Evolutionary conservation across 2,329 filamentous ascomycete genomes (phyloP), one percentile per base, ranked within the genome.

Genomic region (Botrytis byssoidea): DNA sequence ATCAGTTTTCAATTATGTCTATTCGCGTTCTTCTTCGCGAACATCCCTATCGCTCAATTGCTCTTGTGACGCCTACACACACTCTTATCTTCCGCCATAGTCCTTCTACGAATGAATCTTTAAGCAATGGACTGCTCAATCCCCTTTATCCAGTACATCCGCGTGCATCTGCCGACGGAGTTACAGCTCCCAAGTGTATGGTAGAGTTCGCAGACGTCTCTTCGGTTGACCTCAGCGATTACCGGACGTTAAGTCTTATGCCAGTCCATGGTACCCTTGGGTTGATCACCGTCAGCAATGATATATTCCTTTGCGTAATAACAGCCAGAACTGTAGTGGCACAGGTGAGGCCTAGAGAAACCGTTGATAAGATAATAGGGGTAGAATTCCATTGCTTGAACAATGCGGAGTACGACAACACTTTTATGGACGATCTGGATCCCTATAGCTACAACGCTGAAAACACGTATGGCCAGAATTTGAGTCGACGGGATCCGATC

Each of bases 321-420:
- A 97, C 93, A 42, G 89, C 90, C 64, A 92, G 93, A 55, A 88
- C 89, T 32, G 90, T 91, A 75, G 94, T 95, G 9, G 95, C 95
- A 25, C 94, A 90, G 1, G 88, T 98, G 66, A 88, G 94, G 66
- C 94, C 94, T 0, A 93, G 93, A 65, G 95, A 98, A 85, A 95
- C 92, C 6, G 91, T 98, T 37, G 93, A 96, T 83, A 91, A 91
- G 82, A 98, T 98, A 79, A 88, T 91, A 74, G 90, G 88, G 32
- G 95, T 98, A 74, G 93, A 96, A 77, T 98, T 98, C 82, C 93
- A 97, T 84, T 98, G 96, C 81, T 85, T 99, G 74, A 98, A 93
- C 82, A 92, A 91, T 79, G 86, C 91, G 59, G 90, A 94, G 77
- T 98, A 97, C 83, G 96, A 98, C 82, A 88, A 94, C 82, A 88